Conservation (phyloP, 176 grass and related monocot genomes). For the Stipa capillata region DNA sequence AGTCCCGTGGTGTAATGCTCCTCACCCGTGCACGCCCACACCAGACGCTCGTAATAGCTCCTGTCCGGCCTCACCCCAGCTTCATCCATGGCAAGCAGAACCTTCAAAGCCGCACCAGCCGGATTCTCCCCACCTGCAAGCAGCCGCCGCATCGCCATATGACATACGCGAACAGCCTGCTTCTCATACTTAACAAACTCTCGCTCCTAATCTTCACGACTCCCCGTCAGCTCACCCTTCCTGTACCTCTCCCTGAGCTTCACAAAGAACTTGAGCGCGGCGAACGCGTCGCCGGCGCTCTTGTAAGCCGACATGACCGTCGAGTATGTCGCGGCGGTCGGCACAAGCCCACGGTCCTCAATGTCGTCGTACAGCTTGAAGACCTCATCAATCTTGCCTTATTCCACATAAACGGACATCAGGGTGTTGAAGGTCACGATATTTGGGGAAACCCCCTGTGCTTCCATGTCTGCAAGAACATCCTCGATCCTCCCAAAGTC, state of each 20-base stretch:
- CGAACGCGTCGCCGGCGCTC: constrained; percentile 49
- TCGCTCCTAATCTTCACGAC: constrained; percentile 35
- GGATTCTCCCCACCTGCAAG: constrained; percentile 42
- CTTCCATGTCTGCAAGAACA: constrained; percentile 68
- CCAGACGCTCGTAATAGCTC: constrained; percentile 49
- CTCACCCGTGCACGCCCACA: constrained; percentile 71
- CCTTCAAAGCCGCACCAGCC: constrained; percentile 39
- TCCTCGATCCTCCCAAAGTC: constrained; percentile 27
- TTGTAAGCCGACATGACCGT: constrained; percentile 67
- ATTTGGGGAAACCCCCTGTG: constrained; percentile 44
- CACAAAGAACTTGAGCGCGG: constrained; percentile 45
- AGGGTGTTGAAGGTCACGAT: constrained; percentile 72
- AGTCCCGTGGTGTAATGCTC: too few relatives aligned
- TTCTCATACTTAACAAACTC: constrained; percentile 73
- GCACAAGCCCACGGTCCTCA: constrained; percentile 42
- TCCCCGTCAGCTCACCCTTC: constrained; percentile 41
- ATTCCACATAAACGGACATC: constrained; percentile 65
- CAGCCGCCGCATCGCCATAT: constrained; percentile 49
- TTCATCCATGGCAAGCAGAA: constrained; percentile 60
- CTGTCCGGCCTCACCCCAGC: constrained; percentile 20
- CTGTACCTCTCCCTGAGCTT: constrained; percentile 50
- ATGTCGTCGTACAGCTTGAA: constrained; percentile 44
- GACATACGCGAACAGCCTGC: constrained; percentile 27
- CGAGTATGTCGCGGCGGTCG: constrained; percentile 54
- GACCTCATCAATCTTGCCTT: constrained; percentile 42